Conservation (phyloP, 129 eudicot species). For the Tagetes erecta region DNA sequence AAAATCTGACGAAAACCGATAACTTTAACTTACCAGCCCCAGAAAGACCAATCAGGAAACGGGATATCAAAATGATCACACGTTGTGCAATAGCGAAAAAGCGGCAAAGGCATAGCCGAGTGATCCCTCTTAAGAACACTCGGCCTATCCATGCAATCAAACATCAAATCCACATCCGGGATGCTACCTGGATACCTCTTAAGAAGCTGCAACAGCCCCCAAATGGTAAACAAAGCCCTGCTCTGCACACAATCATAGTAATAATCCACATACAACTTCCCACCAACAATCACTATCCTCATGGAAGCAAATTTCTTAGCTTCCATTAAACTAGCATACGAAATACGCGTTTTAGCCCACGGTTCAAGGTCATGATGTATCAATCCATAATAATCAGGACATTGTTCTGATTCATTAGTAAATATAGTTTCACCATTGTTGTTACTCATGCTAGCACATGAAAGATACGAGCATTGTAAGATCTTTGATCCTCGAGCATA, state of each 20-base stretch:
- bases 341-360: constrained; percentile 50
- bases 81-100: constrained; percentile 80
- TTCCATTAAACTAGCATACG: constrained; percentile 47
- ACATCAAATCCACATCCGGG: constrained; percentile 87
- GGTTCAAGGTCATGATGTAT: constrained; percentile 66
- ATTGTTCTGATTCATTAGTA: constrained; percentile 23
- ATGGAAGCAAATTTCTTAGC: constrained; percentile 63
- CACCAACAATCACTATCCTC: constrained; percentile 61
- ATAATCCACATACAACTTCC: constrained; percentile 62
- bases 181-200: constrained; percentile 63
- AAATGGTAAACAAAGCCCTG: constrained; percentile 59
- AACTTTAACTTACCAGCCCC: constrained; percentile 72
- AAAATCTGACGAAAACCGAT: background rate
- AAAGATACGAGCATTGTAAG: constrained; percentile 61
- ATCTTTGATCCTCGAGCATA: constrained; percentile 54
- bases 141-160: constrained; percentile 88
- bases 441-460: constrained; percentile 31
- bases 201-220: constrained; percentile 77
- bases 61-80: constrained; percentile 67
- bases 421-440: background rate
- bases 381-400: constrained; percentile 53
- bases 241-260: constrained; percentile 81
- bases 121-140: constrained; percentile 40
- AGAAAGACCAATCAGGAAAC: constrained; percentile 92
- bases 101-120: constrained; percentile 59